Base-by-base conservation (phyloP, 1,284 basidiomycete genomes). In the Boletus austroedulis region DNA sequence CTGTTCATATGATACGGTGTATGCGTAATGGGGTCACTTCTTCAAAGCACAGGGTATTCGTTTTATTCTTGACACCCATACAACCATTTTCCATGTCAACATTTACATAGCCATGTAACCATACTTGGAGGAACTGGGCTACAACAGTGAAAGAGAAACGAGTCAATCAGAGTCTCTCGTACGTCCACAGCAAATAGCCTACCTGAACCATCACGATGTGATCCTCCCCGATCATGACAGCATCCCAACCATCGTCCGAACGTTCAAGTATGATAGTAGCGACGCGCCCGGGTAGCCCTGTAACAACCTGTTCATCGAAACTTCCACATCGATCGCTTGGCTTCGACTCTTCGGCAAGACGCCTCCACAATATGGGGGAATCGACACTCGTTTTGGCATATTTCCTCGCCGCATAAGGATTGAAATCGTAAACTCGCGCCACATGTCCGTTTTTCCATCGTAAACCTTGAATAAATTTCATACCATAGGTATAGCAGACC, bases 401-500 rank as follows among this genome's bases (percentile, higher is more conserved):
- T 45, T 47, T 67, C 45, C 43, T 65, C 19, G 61, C 51, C 2
- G 70, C 55, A 41, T 67, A 62, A 1, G 53, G 68, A 57, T 71
- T 73, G 15, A 74, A 74, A 59, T 71, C 69, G 45, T 72, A 74
- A 12, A 60, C 51, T n/a, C 61, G 60, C 5, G 66, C 72, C 4
- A 26, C 28, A 1, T 57, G 59, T 31, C 61, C 61, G 5, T 51
- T 36, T 19, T 51, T 59, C 72, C 70, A 70, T 49, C 48, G 58
- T 38, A 66, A 31, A 38, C 62, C 61, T 40, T 64, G 67, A 61
- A 75, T 75, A 57, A 74, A 83, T 60, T 74, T 77, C 64, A 76
- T 77, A 11, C 84, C 85, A 58, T 78, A 78, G 11, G 82, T 76
- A 64, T 82, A 83, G 69, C 85, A 87, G 11, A 83, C 80, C 82